Evolutionary conservation across 2,329 filamentous ascomycete genomes (phyloP).

Genomic region (Ilyonectria mors-panacis): DNA sequence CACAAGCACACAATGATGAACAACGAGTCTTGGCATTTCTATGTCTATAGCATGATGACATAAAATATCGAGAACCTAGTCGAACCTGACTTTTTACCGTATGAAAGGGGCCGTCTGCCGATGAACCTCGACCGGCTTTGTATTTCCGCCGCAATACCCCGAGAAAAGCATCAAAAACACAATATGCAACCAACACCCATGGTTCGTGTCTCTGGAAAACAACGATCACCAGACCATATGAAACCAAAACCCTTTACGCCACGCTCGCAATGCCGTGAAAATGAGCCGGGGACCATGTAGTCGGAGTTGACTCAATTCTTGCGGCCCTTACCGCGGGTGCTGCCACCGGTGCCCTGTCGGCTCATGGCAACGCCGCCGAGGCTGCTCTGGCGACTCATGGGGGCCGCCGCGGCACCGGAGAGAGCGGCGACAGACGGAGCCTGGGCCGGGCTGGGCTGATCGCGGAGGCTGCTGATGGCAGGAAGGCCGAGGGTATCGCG

Average conservation of each 20-base stretch:
- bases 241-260: conserved; percentile 44
- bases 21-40: conserved; percentile 37
- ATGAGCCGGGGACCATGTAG: conserved; percentile 22
- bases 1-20: conserved; percentile 15
- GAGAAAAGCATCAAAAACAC: conserved; percentile 21
- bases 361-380: conserved; percentile 71
- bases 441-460: conserved; percentile 54
- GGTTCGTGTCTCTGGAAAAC: conserved; percentile 26
- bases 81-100: conserved; percentile 27
- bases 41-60: conserved; percentile 40
- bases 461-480: conserved; percentile 58
- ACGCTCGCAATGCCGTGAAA: conserved; percentile 50
- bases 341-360: conserved; percentile 66
- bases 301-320: conserved; percentile 48
- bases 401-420: conserved; percentile 57
- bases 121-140: conserved; percentile 11
- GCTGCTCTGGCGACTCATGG: conserved; percentile 72
- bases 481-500: conserved; percentile 66
- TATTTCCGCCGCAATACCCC: conserved; percentile 25
- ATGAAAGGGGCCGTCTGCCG: conserved; percentile 3
- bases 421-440: conserved; percentile 45
- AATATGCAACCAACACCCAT: conserved; percentile 32
- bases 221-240: conserved; percentile 30
- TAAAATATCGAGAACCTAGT: conserved; percentile 15
- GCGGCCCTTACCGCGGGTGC: conserved; percentile 63